A percentile compares a stretch with the other conserved stretches of the same genome.
Conservation (phyloP, 306 rosid genomes). For the Malus asiatica region DNA sequence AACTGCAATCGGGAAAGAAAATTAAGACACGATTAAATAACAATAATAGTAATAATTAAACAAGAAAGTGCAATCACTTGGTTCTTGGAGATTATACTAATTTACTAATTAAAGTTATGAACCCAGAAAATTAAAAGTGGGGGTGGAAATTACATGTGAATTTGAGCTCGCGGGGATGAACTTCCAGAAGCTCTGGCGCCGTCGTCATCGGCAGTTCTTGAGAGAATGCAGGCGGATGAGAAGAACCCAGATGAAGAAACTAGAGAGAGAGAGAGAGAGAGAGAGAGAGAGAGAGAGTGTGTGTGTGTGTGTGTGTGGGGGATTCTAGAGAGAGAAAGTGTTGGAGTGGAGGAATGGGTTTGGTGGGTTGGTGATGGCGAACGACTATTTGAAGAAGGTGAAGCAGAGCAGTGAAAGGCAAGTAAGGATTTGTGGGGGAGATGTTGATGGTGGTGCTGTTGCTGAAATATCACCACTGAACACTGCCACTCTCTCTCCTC, state of each 20-base stretch:
- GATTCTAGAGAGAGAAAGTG: not conserved
- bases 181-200: slow-evolving; percentile 67
- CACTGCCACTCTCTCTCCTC: not conserved
- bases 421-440: not conserved
- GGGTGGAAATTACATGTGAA: slow-evolving; percentile 49
- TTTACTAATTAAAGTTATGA: not conserved
- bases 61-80: not conserved
- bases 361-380: not conserved
- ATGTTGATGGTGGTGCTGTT: not conserved
- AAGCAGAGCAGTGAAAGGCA: slow-evolving; percentile 31
- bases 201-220: slow-evolving; percentile 14
- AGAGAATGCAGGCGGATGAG: slow-evolving; percentile 2
- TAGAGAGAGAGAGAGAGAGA: not conserved
- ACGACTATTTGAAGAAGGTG: slow-evolving; percentile 5
- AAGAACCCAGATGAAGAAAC: not conserved
- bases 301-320: not conserved
- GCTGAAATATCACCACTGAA: not conserved
- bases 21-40: not conserved
- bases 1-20: slow-evolving; percentile 35
- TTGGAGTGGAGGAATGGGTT: not conserved
- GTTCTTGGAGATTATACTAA: not conserved
- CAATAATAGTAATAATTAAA: not conserved
- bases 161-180: slow-evolving; percentile 61
- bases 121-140: too few species aligned
- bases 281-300: not conserved